Evolutionary conservation across 768 basidiomycete genomes (phyloP), one percentile per base, ranked within the genome.

Genomic region (Rubroboletus satanas): DNA sequence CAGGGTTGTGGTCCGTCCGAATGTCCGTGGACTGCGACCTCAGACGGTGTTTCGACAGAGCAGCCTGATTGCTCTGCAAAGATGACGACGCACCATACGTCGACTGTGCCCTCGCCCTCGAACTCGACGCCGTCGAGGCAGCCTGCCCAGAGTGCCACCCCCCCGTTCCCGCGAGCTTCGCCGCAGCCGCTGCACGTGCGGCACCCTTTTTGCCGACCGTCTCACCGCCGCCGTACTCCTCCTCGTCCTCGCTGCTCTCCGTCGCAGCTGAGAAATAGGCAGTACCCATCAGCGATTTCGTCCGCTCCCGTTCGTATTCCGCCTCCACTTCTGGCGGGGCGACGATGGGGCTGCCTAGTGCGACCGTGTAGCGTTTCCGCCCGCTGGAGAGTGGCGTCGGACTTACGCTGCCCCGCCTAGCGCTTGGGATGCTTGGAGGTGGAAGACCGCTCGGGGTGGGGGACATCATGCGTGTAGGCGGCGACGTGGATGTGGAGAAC

Each of bases 341-440:
- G 58, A 82, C 78, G 55, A 90, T 83, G 0, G 88, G 85, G 3
- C 82, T 86, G 10, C 89, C 90, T 0, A 93, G 78, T 0, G 91
- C 90, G 32, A 93, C 90, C 0, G 91, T 93, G 65, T 93, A 93
- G 37, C 91, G 79, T 64, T 93, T 93, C 56, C 90, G 61, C 18
- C 55, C 60, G 2, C 44, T 74, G 2, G 77, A 71, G 0, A 81
- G 73, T 2, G 91, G 89, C 4, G 88, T 90, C 2, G 85, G 83
- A 53, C 83, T 83, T 51, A 84, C 78, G 62, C 83, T 87, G 5
- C 77, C 73, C 15, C 77, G 79, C 18, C 83, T 74, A 42, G 74
- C 69, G 6, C 66, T 62, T 18, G 67, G 58, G 9, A 65, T 51
- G 55, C 71, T 78, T 1, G 79, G 82, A 2, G 77, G 66, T 0